Conservation (phyloP, 345 rosid species). For the Psidium guajava region DNA sequence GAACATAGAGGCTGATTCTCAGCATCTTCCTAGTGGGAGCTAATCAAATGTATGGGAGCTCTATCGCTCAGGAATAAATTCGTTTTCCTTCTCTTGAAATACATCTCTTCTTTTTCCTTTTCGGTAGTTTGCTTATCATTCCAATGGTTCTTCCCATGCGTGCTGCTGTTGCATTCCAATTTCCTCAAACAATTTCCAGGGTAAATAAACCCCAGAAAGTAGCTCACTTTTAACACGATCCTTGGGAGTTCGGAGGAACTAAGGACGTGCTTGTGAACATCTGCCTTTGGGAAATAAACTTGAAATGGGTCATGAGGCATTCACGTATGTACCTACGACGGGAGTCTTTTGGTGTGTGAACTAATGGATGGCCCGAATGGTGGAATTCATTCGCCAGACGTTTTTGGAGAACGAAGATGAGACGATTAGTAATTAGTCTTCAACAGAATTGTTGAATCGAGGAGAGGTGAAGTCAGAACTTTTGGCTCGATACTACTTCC, state of each 20-base stretch:
- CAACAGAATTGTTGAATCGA: background rate
- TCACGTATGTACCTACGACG: background rate
- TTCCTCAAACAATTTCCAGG: background rate
- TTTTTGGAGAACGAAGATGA: background rate
- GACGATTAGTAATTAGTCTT: background rate
- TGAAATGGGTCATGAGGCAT: background rate
- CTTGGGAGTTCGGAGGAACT: background rate
- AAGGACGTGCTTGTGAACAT: background rate
- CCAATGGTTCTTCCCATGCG: background rate
- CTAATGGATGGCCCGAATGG: background rate
- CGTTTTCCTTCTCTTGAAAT: background rate
- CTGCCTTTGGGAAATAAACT: background rate
- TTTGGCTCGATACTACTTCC: too few relatives aligned
- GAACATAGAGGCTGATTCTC: background rate
- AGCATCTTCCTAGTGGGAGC: background rate
- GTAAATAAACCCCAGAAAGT: background rate
- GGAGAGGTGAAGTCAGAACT: too few relatives aligned
- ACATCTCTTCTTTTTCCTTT: background rate
- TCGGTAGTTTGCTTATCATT: background rate
- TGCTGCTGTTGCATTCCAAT: background rate
- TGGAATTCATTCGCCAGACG: background rate
- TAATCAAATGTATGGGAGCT: background rate
- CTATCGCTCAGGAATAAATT: background rate
- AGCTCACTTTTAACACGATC: background rate
- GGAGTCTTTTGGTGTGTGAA: background rate